phyloP scores from a whole-genome alignment of 805 yeast species.

The Debaryomyces prosopidis region DNA sequence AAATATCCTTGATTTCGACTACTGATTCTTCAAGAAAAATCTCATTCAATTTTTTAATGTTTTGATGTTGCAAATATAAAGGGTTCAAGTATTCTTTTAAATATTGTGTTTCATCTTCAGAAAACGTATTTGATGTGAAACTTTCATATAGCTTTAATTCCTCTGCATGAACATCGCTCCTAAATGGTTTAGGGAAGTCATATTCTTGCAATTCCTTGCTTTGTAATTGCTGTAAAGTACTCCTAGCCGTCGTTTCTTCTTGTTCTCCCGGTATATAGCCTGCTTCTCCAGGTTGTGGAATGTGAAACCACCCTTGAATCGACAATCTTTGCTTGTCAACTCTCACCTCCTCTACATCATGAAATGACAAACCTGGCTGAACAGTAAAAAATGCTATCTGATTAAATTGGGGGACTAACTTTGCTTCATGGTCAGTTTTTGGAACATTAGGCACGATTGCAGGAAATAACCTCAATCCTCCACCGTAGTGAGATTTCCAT shows the following conservation, averaged over 20 bases:
- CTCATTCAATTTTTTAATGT: slow-evolving; percentile 43
- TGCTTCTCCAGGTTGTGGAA: slow-evolving; percentile 89
- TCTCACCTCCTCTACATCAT: slow-evolving; percentile 95
- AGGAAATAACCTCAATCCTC: slow-evolving; percentile 83
- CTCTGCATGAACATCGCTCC: slow-evolving; percentile 42
- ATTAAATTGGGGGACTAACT: slow-evolving; percentile 88
- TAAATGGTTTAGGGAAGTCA: slow-evolving; percentile 73
- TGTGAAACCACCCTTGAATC: slow-evolving; percentile 98
- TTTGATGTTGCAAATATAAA: slow-evolving; percentile 39
- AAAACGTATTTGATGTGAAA: slow-evolving; percentile 18
- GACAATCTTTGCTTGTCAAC: slow-evolving; percentile 89
- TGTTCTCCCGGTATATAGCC: slow-evolving; percentile 85
- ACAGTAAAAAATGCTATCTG: slow-evolving; percentile 95
- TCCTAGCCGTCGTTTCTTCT: slow-evolving; percentile 68
- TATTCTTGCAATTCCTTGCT: slow-evolving; percentile 73
- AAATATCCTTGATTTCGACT: slow-evolving; percentile 62
- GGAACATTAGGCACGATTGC: slow-evolving; percentile 90
- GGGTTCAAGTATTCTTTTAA: slow-evolving; percentile 59
- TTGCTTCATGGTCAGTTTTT: slow-evolving; percentile 64
- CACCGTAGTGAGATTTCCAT: slow-evolving; percentile 95
- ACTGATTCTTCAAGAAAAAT: slow-evolving; percentile 68
- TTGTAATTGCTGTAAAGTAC: slow-evolving; percentile 79
- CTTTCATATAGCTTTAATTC: slow-evolving; percentile 32
- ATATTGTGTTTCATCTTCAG: slow-evolving; percentile 45
- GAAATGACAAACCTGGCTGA: slow-evolving; percentile 95